phyloP scores from a whole-genome alignment of 495 filamentous ascomycete genomes.

The Amorphotheca resinae region DNA sequence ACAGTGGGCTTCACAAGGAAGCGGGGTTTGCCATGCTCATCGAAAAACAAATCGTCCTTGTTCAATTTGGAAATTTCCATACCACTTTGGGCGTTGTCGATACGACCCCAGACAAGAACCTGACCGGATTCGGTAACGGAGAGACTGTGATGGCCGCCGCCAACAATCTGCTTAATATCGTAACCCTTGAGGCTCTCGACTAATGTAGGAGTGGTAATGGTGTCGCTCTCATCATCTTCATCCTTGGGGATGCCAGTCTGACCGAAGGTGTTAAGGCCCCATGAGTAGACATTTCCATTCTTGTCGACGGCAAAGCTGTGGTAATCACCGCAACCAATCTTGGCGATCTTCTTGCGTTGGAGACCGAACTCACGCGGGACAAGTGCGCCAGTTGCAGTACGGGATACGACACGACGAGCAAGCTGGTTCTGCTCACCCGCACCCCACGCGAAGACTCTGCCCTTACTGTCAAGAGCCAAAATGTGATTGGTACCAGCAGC shows the following conservation, averaged over 20 bases:
- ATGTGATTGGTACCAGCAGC: conserved; percentile 57
- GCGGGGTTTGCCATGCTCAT: conserved; percentile 28
- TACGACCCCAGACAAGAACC: conserved; percentile 56
- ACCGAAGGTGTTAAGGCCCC: conserved; percentile 82
- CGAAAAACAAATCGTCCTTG: conserved; percentile 44
- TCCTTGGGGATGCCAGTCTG: conserved; percentile 47
- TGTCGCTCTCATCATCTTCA: conserved; percentile 54
- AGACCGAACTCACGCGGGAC: conserved; percentile 58
- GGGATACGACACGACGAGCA: conserved; percentile 53
- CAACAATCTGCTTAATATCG: conserved; percentile 42
- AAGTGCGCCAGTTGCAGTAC: conserved; percentile 46
- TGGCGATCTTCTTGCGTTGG: conserved; percentile 41
- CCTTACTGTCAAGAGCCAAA: conserved; percentile 54
- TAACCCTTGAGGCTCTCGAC: conserved; percentile 45
- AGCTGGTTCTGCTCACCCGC: conserved; percentile 63
- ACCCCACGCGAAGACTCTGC: conserved; percentile 59
- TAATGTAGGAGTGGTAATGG: conserved; percentile 41
- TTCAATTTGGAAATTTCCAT: conserved; percentile 35
- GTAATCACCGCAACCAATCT: conserved; percentile 51
- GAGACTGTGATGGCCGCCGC: conserved; percentile 56
- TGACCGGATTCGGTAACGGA: conserved; percentile 48
- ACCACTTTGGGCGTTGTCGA: conserved; percentile 52
- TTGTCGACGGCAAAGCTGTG: conserved; percentile 67
- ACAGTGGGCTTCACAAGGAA: conserved; percentile 42
- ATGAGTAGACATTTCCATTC: conserved; percentile 60